Percentiles rank a stretch among this genome's conserved stretches.
phyloP scores from a whole-genome alignment of 257 asterid species.

The Asclepias syriaca region DNA sequence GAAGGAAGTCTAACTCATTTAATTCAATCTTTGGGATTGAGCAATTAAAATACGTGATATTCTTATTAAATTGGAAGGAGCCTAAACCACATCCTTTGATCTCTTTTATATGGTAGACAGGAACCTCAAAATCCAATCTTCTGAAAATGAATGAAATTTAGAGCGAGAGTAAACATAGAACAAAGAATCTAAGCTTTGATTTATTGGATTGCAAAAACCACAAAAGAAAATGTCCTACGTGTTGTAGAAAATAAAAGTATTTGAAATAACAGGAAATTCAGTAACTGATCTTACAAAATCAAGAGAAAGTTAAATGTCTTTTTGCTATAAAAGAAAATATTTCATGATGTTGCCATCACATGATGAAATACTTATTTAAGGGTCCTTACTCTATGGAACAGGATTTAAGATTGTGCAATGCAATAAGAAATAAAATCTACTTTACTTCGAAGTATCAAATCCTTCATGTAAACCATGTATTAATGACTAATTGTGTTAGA shows the following conservation, averaged over 20 bases:
- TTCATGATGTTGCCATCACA: not conserved
- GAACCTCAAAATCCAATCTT: not conserved
- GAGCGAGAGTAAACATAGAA: not conserved
- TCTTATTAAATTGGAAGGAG: not conserved
- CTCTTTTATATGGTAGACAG: not conserved
- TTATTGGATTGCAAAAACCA: not conserved
- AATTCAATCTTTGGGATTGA: no score
- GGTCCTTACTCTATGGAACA: not conserved
- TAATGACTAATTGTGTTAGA: not conserved
- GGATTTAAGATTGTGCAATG: conserved; percentile 5
- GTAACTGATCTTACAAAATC: not conserved
- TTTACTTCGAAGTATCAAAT: not conserved
- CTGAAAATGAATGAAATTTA: not conserved
- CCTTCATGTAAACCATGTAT: not conserved
- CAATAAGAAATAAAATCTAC: not conserved
- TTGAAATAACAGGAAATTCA: not conserved
- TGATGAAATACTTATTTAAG: not conserved
- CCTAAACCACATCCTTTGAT: not conserved
- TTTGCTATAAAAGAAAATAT: not conserved
- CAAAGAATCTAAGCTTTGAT: not conserved
- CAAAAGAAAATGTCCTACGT: not conserved
- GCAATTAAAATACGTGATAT: not conserved
- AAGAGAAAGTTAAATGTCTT: not conserved
- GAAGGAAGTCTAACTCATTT: no score
- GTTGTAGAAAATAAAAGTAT: not conserved